Evolutionary conservation across 768 basidiomycete genomes (phyloP), one percentile per base, ranked within the genome.

Genomic region (Antrodiella citrinella): DNA sequence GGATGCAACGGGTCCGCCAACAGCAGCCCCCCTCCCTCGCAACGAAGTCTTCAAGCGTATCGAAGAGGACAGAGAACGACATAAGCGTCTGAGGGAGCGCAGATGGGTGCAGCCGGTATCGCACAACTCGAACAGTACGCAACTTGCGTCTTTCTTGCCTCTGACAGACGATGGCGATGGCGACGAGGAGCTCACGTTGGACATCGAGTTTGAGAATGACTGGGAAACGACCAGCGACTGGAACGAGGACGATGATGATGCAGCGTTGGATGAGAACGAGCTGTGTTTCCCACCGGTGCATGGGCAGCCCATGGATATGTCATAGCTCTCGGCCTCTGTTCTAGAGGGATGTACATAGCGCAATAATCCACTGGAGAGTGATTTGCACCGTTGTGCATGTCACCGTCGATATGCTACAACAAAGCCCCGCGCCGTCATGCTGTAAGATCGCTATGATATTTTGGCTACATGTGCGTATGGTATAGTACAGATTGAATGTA

Each of bases 181-280:
- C 0, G 75, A 75, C 41, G 77, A 78, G 38, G 82, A 86, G 61
- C 57, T 82, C 30, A 70, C 81, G 18, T 67, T 85, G 41, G 89
- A 90, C 56, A 84, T 91, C 49, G 87, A 91, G 64, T 91, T 91
- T 58, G 88, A 91, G 59, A 89, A 90, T 54, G 86, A 86, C 53
- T 91, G 89, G 88, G 89, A 91, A 65, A 80, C 86, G 39, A 88
- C 85, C 46, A 90, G 88, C 57, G 87, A 90, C 67, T 91, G 88
- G 86, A 91, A 91, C 64, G 88, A 90, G 64, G 88, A 91, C 54
- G 88, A 91, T 58, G 82, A 84, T 2, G 87, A 91, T 51, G 85
- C 83, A 2, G 79, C 78, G 18, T 65, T 62, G 19, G 87, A 90
- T 58, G 86, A 91, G 64, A 80, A 78, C 48, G 75, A 74, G 44